Conservation (phyloP, 495 filamentous ascomycete species). For the Talaromyces thailandensis region DNA sequence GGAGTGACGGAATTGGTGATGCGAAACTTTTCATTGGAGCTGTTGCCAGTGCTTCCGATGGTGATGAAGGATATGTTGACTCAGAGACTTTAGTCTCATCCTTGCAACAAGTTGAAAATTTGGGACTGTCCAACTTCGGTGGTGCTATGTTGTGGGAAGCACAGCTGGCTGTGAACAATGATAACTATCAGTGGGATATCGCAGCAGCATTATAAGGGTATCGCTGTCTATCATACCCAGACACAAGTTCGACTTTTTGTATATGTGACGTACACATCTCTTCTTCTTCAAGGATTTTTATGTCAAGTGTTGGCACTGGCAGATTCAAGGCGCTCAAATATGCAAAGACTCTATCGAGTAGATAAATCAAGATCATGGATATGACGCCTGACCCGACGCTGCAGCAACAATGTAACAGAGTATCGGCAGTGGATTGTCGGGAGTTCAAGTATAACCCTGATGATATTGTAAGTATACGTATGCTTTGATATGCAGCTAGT, state of each 20-base stretch:
- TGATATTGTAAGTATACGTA: no score
- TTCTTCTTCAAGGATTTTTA: neutral
- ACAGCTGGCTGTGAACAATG: slow-evolving; percentile 40
- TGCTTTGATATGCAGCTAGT: no score
- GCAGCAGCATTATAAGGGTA: neutral
- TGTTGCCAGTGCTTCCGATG: slow-evolving; percentile 36
- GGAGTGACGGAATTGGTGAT: slow-evolving; percentile 26
- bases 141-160: slow-evolving; percentile 72
- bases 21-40: slow-evolving; percentile 60
- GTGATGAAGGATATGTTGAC: slow-evolving; percentile 32
- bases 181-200: slow-evolving; percentile 1
- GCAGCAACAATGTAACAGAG: no score
- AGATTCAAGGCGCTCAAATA: neutral
- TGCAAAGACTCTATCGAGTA: no score
- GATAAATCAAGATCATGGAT: no score
- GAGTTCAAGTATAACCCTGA: no score
- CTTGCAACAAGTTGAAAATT: slow-evolving; percentile 38
- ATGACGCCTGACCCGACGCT: no score
- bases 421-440: no score
- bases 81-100: slow-evolving; percentile 35
- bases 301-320: neutral
- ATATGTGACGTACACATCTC: neutral
- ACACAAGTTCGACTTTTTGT: neutral
- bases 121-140: slow-evolving; percentile 47
- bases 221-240: neutral